Conservation (phyloP, 257 asterid genomes). For the Solanum chaucha region DNA sequence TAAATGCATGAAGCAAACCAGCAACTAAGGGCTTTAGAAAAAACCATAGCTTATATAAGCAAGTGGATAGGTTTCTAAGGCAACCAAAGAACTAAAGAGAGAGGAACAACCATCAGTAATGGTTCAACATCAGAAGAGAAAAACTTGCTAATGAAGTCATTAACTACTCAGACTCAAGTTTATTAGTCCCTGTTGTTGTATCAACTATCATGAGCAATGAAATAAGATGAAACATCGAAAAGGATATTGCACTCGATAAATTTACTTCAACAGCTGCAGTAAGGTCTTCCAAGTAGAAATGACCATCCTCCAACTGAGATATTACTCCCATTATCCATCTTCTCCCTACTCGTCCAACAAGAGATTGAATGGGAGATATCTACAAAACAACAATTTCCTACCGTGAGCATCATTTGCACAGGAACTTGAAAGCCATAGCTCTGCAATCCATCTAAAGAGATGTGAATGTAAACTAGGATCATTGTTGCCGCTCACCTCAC, state of each 20-base stretch:
- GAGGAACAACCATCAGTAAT: background rate
- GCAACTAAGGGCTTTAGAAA: background rate
- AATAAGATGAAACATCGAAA: background rate
- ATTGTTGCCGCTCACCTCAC: constrained; percentile 47
- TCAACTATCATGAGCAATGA: background rate
- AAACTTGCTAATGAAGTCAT: background rate
- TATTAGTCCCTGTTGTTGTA: background rate
- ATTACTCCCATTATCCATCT: constrained; percentile 95
- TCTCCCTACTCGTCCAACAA: constrained; percentile 79
- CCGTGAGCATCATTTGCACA: background rate
- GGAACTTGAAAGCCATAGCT: background rate
- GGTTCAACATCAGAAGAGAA: background rate
- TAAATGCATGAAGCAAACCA: background rate
- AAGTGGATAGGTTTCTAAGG: background rate
- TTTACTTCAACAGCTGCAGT: constrained; percentile 88
- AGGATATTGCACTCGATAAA: constrained; percentile 95
- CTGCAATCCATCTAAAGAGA: background rate
- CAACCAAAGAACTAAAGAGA: background rate
- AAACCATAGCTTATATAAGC: background rate
- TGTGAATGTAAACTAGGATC: background rate
- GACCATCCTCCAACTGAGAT: constrained; percentile 98
- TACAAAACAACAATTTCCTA: constrained; percentile 9
- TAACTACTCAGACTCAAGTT: background rate
- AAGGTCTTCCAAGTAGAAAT: constrained; percentile 96
- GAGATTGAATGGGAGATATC: constrained; percentile 88